Evolutionary conservation across 2,329 filamentous ascomycete species (phyloP).

Genomic region (Knufia petricola): DNA sequence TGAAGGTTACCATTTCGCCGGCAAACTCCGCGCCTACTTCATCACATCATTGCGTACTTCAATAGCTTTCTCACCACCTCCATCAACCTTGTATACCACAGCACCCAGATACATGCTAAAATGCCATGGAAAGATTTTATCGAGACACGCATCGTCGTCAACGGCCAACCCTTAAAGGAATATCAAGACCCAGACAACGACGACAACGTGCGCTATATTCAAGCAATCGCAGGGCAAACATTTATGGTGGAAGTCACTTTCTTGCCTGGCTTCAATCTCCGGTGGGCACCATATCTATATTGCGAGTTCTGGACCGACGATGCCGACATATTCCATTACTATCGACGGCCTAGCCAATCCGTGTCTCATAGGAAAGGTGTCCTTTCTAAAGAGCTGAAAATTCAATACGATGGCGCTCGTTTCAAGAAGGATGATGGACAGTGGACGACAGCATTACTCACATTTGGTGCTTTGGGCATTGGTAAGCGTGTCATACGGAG

Average conservation of each 20-base stretch:
- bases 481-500: too few species aligned
- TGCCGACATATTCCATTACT: too few species aligned
- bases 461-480: not conserved
- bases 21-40: too few species aligned
- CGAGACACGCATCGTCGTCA: constrained; percentile 9
- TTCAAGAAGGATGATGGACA: not conserved
- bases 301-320: not conserved
- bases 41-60: too few species aligned
- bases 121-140: constrained; percentile 11
- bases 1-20: too few species aligned
- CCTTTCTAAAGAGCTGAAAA: not conserved
- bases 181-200: constrained; percentile 8
- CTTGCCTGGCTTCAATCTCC: constrained; percentile 8
- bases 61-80: not conserved
- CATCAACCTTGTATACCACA: not conserved
- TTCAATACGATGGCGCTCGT: not conserved
- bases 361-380: not conserved
- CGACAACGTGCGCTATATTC: not conserved
- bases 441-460: not conserved
- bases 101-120: not conserved
- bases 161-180: constrained; percentile 9
- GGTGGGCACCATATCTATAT: constrained; percentile 1
- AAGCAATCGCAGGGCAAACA: constrained; percentile 7
- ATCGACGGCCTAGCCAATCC: too few species aligned
- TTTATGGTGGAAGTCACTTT: constrained; percentile 4